These are phyloP conservation scores for Xylariales sp. DNA, from an alignment of 2,329 filamentous ascomycete genomes.

Conservation along the genomic window DNA sequence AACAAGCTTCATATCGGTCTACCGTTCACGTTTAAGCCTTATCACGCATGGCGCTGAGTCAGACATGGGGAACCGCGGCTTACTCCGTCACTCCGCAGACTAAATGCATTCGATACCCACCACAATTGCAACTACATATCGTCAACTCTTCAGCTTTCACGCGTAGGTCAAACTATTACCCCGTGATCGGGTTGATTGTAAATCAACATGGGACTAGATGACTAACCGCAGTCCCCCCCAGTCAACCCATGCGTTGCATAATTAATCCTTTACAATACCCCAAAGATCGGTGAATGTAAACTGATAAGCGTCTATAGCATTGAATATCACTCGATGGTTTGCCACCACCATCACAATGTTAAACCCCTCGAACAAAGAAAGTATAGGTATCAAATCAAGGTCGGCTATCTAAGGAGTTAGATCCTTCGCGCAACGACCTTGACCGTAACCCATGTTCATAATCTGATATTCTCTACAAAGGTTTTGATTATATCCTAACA, in stretches of 20 bases:
- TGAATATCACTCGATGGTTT: too few relatives aligned
- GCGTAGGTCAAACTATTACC: not conserved
- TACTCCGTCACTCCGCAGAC: constrained; percentile 18
- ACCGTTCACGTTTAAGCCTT: not conserved
- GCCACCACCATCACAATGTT: not conserved
- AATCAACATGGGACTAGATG: not conserved
- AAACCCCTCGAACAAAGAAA: not conserved
- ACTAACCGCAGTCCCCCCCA: not conserved
- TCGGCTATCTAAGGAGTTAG: too few relatives aligned
- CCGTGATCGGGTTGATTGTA: not conserved
- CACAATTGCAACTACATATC: not conserved
- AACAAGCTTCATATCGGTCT: not conserved
- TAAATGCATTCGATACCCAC: not conserved
- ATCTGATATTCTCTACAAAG: too few relatives aligned
- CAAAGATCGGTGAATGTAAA: not conserved
- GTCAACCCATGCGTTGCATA: not conserved
- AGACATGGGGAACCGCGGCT: not conserved
- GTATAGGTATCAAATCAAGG: not conserved
- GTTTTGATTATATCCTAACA: too few relatives aligned
- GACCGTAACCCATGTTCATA: too few relatives aligned
- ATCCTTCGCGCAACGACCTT: too few relatives aligned
- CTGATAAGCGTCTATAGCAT: not conserved
- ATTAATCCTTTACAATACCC: too few relatives aligned
- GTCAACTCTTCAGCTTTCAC: not conserved
- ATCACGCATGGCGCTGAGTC: constrained; percentile 12